Conservation (phyloP, 2,329 filamentous ascomycete genomes). For the Verticillium tricorpus region DNA sequence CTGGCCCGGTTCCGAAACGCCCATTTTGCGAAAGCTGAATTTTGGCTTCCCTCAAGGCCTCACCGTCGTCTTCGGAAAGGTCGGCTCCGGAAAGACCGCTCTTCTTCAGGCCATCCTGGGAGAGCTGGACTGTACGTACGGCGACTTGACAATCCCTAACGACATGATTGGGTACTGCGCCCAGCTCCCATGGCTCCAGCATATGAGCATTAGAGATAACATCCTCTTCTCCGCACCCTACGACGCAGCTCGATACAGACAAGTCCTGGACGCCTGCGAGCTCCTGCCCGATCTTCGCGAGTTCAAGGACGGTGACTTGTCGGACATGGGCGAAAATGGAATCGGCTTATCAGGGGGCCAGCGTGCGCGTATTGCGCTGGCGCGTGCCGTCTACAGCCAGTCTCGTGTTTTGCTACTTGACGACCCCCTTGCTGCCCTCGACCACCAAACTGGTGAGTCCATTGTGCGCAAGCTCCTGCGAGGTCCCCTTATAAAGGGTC, state of each 20-base stretch:
- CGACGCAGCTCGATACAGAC: slow-evolving; percentile 50
- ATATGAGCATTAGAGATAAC: slow-evolving; percentile 61
- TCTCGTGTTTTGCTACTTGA: slow-evolving; percentile 56
- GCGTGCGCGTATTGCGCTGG: slow-evolving; percentile 58
- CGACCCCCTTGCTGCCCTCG: slow-evolving; percentile 59
- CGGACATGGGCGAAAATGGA: slow-evolving; percentile 57
- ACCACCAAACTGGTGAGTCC: slow-evolving; percentile 56
- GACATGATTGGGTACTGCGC: slow-evolving; percentile 52
- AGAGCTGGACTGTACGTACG: slow-evolving; percentile 62
- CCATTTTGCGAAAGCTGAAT: slow-evolving; percentile 43
- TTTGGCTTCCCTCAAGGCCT: slow-evolving; percentile 45
- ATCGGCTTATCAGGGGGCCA: slow-evolving; percentile 61
- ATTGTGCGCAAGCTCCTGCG: slow-evolving; percentile 60
- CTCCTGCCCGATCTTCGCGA: slow-evolving; percentile 50
- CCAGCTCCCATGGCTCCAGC: slow-evolving; percentile 62
- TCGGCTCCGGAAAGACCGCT: slow-evolving; percentile 59
- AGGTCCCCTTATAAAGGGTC: slow-evolving; percentile 53
- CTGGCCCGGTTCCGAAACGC: slow-evolving; percentile 65
- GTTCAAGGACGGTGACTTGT: slow-evolving; percentile 54
- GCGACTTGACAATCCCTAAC: slow-evolving; percentile 38
- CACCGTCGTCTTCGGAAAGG: slow-evolving; percentile 53
- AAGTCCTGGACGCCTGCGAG: slow-evolving; percentile 58
- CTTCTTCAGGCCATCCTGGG: slow-evolving; percentile 55
- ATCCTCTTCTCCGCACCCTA: slow-evolving; percentile 57
- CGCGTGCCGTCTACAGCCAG: slow-evolving; percentile 55